Base-by-base conservation (phyloP, 1,284 basidiomycete genomes). In the Rhodotorula sp. region DNA sequence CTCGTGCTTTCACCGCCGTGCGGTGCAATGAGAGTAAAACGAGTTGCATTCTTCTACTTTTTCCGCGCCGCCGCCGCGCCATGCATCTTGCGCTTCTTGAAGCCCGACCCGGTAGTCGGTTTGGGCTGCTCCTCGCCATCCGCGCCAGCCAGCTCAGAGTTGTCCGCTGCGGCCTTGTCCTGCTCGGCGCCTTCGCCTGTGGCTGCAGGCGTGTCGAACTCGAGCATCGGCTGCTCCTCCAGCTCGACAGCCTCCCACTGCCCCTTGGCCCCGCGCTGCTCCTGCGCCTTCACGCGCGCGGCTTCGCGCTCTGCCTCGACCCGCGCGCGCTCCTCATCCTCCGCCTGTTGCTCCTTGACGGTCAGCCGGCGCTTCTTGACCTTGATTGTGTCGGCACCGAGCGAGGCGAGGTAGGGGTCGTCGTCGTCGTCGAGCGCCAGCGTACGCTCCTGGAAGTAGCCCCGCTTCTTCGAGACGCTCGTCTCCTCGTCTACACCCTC, bases 31-130 rank as follows among this genome's bases (percentile, higher is more conserved):
- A 34, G 48, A 48, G 17, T 7, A 21, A n/a, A 27, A 23, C 49
- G 23, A n/a, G 25, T 53, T 27, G 25, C 52, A 49, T 17, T 21
- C 10, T 5, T 57, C 56, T 58, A 63, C 64, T 66, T 71, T 52
- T 61, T 66, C 25, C 69, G 34, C 19, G 50, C 58, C 1, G 56
- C 48, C 13, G 56, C 61, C 19, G 65, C 60, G 19, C 72, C 73
- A 19, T 61, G 66, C 67, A 74, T 71, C 61, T 76, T 77, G 21
- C 76, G 66, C 71, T 77, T 77, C 67, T 77, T 77, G 74, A 77
- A 77, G 25, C 73, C 67, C 34, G 34, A 34, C n/a, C 48, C 23
- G 3, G 23, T n/a, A 3, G 25, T 34, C 27, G 14, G 42, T 52
- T 46, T 54, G 34, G 56, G 52, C 58, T 69, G 64, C 41, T 59